Base-by-base conservation (phyloP, 2,329 filamentous ascomycete species). In the Xylaria polymorpha region DNA sequence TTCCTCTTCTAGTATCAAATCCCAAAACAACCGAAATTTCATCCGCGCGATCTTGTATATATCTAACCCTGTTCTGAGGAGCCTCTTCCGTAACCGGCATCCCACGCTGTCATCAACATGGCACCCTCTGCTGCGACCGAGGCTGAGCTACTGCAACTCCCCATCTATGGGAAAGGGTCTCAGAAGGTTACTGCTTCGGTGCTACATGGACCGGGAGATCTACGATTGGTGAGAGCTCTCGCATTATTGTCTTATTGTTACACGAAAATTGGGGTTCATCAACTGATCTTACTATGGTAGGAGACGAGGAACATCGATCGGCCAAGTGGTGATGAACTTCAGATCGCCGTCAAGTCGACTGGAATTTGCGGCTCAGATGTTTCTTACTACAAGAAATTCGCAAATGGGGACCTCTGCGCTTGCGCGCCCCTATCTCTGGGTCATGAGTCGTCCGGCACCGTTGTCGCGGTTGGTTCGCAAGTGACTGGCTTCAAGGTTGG, bases 361-460 rank as follows among this genome's bases (percentile, higher is more conserved):
- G 90, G 90, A 44, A 89, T 92, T 74, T 92, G 90, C 78, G 90
- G 90, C 65, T 91, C 89, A 8, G 90, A 92, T 79, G 86, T 91
- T 63, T 88, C 88, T 62, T 92, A 92, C 79, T 92, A 91, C 82
- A 91, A 88, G 78, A 91, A 91, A 75, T 91, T 91, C 76, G 88
- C 89, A 79, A 92, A 92, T 75, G 90, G 90, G 55, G 89, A 91
- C 78, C 85, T 92, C 60, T 90, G 89, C 74, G 89, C 88, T 56
- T 89, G 87, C 72, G 85, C 86, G 69, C 90, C 90, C 35, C 81
- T 92, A 39, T 90, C 88, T 5, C 84, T 92, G 3, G 88, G 88
- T n/a, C 87, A 90, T 73, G 87, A 90, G 78, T 88, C 86, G 63
- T 88, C 86, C 0, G 87, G 87, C 4, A 83, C 85, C n/a, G 85